phyloP scores from a whole-genome alignment of 176 grass and related monocot genomes.

The Lolium rigidum region DNA sequence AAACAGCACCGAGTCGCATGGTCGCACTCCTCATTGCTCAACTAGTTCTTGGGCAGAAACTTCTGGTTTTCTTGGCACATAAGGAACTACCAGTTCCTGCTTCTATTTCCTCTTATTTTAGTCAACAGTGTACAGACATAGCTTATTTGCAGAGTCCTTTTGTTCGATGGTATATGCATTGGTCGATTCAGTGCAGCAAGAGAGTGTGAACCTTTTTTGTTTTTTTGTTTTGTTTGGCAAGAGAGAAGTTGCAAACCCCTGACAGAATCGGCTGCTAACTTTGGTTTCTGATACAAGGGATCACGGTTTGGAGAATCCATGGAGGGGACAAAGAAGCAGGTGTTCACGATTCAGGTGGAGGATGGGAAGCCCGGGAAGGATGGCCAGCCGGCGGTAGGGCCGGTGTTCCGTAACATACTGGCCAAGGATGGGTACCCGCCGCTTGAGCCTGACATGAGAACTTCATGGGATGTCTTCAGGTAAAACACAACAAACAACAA shows the following conservation, averaged over 20 bases:
- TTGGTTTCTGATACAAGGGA: slow-evolving; percentile 23
- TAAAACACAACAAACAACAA: slow-evolving; percentile 39
- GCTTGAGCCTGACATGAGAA: slow-evolving; percentile 60
- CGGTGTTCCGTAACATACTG: slow-evolving; percentile 70
- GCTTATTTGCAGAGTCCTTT: background rate
- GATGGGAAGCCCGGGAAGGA: slow-evolving; percentile 67
- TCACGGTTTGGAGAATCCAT: slow-evolving; percentile 31
- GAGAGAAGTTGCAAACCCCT: background rate
- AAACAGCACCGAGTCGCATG: background rate
- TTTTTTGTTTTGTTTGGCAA: background rate
- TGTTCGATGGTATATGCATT: background rate
- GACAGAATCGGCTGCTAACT: slow-evolving; percentile 23
- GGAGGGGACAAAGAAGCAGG: slow-evolving; percentile 51
- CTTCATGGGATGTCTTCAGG: slow-evolving; percentile 99
- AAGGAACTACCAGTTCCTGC: background rate
- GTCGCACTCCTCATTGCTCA: background rate
- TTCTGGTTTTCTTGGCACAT: background rate
- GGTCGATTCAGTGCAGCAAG: background rate
- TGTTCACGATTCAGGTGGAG: slow-evolving; percentile 76
- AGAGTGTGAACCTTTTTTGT: background rate
- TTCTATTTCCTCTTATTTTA: background rate
- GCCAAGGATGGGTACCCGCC: slow-evolving; percentile 81
- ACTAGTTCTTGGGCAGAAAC: background rate
- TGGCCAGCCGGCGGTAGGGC: slow-evolving; percentile 67
- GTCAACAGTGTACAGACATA: background rate